Evolutionary conservation across 1,284 basidiomycete species (phyloP).

Genomic region (Apiotrichum domesticum): DNA sequence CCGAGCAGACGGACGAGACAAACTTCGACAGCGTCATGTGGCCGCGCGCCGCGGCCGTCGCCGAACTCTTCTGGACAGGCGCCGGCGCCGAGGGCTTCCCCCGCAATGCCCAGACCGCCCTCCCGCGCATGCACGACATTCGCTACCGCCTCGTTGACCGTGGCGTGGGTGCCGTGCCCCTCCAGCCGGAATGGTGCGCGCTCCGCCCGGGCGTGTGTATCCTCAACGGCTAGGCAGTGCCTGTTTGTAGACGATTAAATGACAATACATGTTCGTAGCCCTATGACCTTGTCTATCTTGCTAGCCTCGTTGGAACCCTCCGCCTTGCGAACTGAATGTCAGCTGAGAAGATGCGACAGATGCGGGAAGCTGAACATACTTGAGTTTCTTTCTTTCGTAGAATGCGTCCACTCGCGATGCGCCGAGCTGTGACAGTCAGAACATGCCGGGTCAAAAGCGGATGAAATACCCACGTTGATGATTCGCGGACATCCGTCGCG

Average conservation of each 20-base stretch:
- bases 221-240: conserved; percentile 2
- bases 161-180: conserved; percentile 60
- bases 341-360: not conserved
- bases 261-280: not conserved
- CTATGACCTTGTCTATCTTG: not conserved
- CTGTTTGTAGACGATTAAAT: not conserved
- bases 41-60: conserved; percentile 70
- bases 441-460: too few relatives aligned
- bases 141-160: conserved; percentile 61
- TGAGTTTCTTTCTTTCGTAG: conserved; percentile 43
- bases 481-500: conserved; percentile 98
- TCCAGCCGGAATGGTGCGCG: conserved; percentile 78
- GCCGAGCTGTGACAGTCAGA: conserved; percentile 29
- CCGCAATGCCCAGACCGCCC: conserved; percentile 49
- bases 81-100: conserved; percentile 30
- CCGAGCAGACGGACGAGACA: conserved; percentile 64
- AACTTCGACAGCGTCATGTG: conserved; percentile 68
- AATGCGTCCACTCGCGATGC: conserved; percentile 45
- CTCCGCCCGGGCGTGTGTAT: conserved; percentile 4
- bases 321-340: conserved; percentile 23
- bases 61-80: conserved; percentile 78
- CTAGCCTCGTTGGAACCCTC: conserved; percentile 38
- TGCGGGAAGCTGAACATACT: conserved; percentile 15
- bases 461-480: conserved; percentile 58
- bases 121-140: conserved; percentile 70